Evolutionary conservation across 106 monocot species (phyloP), one percentile per base, ranked within the genome.

Genomic region (Gastrodia elata): DNA sequence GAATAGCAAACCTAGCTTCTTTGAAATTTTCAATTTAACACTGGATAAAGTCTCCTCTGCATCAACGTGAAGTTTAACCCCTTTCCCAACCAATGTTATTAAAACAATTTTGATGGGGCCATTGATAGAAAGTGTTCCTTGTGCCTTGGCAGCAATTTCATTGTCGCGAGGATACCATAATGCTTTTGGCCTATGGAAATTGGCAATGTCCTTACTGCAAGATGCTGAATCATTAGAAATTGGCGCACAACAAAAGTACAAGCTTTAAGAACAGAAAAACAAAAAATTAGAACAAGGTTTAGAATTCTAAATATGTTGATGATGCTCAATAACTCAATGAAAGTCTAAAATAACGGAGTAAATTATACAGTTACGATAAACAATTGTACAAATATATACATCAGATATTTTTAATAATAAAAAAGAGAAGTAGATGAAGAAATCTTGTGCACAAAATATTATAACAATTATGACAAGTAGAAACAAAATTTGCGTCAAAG

Each of bases 181-280:
- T 39, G 97, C 90, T 88, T 81, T 93, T 37, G 97, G 97, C 65
- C 93, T 90, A 73, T 93, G 97, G 80, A 98, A 91, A 80, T 93
- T 90, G 34, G 91, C 86, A 61, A 98, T 80, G 48, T 98, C 97
- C 82, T 93, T 98, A 38, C 97, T 98, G 90, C 77, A 77, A 78
- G 79, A 69, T 20, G 3, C 8, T 25, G 69, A 69, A 40, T 39
- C 7, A 25, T 67, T 38, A 67, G 37, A n/a, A 11, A 67, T 38
- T 67, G 67, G 4, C 67, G 32, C 37, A 67, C 3, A 64, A 8
- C 9, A 67, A 36, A 38, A 20, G 7, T n/a, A 38, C n/a, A 37
- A 15, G 38, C 16, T 37, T 67, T 67, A 36, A 9, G 8, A 67
- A 67, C 67, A 67, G 15, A 37, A 67, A 14, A 61, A 32, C 13